phyloP scores from a whole-genome alignment of 192 early-diverging fungal species.

The Paraglomus brasilianum region DNA sequence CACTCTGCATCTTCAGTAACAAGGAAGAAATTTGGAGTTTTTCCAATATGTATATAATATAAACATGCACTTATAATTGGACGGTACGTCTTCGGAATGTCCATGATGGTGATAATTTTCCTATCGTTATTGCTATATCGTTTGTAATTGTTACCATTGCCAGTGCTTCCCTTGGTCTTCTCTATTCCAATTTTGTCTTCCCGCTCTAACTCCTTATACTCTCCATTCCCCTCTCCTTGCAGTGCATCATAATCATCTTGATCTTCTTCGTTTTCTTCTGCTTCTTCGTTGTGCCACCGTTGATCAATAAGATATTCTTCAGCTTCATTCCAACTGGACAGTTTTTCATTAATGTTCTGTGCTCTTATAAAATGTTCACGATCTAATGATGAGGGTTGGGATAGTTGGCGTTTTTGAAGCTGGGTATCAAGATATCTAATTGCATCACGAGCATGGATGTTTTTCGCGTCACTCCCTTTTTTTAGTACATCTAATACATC shows the following conservation, averaged over 20 bases:
- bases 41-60: conserved; percentile 39
- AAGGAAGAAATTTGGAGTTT: conserved; percentile 40
- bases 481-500: conserved; percentile 54
- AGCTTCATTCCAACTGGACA: conserved; percentile 47
- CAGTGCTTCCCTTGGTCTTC: conserved; percentile 17
- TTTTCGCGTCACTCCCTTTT: conserved; percentile 51
- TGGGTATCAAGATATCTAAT: conserved; percentile 53
- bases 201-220: not conserved
- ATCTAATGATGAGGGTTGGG: conserved; percentile 8
- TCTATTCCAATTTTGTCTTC: conserved; percentile 23
- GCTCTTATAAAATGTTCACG: conserved; percentile 46
- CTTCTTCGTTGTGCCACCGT: not conserved
- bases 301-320: conserved; percentile 42
- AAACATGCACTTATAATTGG: conserved; percentile 48
- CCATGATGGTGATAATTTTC: conserved; percentile 32
- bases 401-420: conserved; percentile 13
- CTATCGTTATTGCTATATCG: too few relatives aligned
- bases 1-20: conserved; percentile 53
- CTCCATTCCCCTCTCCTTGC: conserved; percentile 4
- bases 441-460: conserved; percentile 51
- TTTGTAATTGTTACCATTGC: conserved; percentile 29
- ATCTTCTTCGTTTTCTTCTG: conserved; percentile 12
- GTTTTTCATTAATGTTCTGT: conserved; percentile 48
- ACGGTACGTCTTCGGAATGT: conserved; percentile 49
- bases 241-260: conserved; percentile 25